Evolutionary conservation across 2,329 filamentous ascomycete species (phyloP).

Genomic region (Nemania sp.): DNA sequence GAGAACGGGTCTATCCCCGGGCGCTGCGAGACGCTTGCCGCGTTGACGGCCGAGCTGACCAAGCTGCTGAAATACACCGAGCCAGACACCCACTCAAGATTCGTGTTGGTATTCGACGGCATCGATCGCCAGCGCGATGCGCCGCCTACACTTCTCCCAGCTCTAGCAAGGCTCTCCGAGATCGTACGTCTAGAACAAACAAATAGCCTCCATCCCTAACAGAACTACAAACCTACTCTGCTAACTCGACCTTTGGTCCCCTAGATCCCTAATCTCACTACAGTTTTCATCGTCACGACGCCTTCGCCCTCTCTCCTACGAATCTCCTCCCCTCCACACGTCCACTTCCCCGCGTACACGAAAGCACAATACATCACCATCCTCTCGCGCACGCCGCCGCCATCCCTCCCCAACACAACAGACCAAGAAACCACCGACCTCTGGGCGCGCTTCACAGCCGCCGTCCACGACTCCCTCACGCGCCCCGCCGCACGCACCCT

Average conservation of each 20-base stretch:
- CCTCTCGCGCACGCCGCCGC: constrained; percentile 65
- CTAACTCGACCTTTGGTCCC: constrained; percentile 30
- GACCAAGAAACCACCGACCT: constrained; percentile 71
- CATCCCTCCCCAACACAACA: constrained; percentile 63
- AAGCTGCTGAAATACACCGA: constrained; percentile 66
- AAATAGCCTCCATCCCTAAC: neutral
- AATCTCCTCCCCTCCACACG: constrained; percentile 76
- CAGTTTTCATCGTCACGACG: constrained; percentile 68
- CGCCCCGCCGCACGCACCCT: constrained; percentile 85
- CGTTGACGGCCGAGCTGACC: constrained; percentile 78
- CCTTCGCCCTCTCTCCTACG: constrained; percentile 64
- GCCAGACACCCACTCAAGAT: constrained; percentile 61
- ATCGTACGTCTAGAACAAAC: constrained; percentile 65
- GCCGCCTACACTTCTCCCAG: constrained; percentile 81
- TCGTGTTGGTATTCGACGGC: constrained; percentile 87
- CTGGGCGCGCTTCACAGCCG: constrained; percentile 83
- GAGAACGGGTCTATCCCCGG: constrained; percentile 61
- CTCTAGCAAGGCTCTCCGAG: constrained; percentile 84
- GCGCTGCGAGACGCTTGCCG: constrained; percentile 83
- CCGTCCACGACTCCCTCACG: constrained; percentile 87
- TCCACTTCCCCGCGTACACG: constrained; percentile 87
- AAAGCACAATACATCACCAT: constrained; percentile 85
- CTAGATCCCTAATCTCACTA: constrained; percentile 82
- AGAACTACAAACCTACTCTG: neutral
- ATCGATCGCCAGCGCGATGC: constrained; percentile 88